A percentile compares a stretch with the other conserved stretches of the same genome.
Evolutionary conservation across 805 yeast species (phyloP).

Genomic region (Candida easanensis): DNA sequence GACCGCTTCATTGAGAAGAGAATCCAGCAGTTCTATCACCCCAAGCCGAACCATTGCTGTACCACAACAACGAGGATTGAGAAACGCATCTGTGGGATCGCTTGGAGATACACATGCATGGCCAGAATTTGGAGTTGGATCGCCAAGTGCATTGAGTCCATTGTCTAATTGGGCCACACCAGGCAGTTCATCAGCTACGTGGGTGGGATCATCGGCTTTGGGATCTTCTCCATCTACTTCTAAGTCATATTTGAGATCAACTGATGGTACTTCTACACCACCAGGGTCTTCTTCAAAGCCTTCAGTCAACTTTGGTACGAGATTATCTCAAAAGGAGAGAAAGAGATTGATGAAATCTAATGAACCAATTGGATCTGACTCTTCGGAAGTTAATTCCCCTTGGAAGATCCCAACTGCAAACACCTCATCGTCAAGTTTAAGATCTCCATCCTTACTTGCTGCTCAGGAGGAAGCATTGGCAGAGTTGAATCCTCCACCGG

Average conservation of each 20-base stretch:
- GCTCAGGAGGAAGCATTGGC: conserved; percentile 23
- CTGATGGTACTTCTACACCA: not conserved
- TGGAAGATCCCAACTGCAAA: conserved; percentile 21
- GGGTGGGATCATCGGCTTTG: conserved; percentile 5
- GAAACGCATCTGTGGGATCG: conserved; percentile 1
- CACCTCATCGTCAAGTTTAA: conserved; percentile 6
- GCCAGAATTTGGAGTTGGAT: conserved; percentile 12
- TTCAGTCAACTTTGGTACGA: conserved; percentile 5
- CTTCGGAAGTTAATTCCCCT: conserved; percentile 8
- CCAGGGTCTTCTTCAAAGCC: not conserved
- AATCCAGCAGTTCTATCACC: conserved; percentile 2
- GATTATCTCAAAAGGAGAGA: conserved; percentile 56
- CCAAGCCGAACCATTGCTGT: conserved; percentile 9
- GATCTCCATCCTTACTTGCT: conserved; percentile 17
- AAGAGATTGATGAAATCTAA: conserved; percentile 37
- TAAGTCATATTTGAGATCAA: conserved; percentile 11
- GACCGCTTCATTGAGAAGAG: conserved; percentile 3
- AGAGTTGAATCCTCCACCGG: conserved; percentile 1
- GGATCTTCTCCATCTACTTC: conserved; percentile 11
- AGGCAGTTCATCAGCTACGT: not conserved
- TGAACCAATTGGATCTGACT: not conserved
- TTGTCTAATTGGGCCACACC: conserved; percentile 11
- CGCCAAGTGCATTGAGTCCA: conserved; percentile 10
- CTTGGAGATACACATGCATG: conserved; percentile 4
- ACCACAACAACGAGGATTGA: not conserved